Conservation (phyloP, 2,329 filamentous ascomycete species). For the Cercospora beticola region DNA sequence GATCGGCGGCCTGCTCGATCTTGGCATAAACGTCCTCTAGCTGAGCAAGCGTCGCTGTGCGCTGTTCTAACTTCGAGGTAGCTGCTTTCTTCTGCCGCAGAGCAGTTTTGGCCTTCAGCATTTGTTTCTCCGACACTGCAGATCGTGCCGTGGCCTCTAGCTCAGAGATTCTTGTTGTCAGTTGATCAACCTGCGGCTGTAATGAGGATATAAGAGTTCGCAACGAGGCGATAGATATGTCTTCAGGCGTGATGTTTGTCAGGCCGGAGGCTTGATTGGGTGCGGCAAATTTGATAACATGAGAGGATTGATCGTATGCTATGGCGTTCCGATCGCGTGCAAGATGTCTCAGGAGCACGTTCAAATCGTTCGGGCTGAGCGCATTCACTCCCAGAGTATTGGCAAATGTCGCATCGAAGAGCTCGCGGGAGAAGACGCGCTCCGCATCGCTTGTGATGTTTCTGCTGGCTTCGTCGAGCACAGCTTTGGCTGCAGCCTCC, state of each 20-base stretch:
- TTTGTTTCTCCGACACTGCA: constrained; percentile 71
- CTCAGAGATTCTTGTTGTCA: constrained; percentile 56
- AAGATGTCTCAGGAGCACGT: constrained; percentile 48
- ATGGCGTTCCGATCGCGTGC: constrained; percentile 52
- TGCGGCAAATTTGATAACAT: constrained; percentile 72
- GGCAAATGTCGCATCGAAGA: constrained; percentile 34
- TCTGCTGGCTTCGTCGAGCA: constrained; percentile 38
- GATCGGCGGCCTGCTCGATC: constrained; percentile 81
- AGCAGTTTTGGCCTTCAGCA: constrained; percentile 70
- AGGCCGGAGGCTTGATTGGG: constrained; percentile 45
- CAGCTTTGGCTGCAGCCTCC: constrained; percentile 49
- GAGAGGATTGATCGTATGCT: constrained; percentile 30
- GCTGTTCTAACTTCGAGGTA: constrained; percentile 69
- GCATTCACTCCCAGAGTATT: constrained; percentile 28
- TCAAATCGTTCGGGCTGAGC: constrained; percentile 46
- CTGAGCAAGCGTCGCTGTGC: constrained; percentile 72
- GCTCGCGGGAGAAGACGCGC: constrained; percentile 35
- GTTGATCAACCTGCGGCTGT: constrained; percentile 62
- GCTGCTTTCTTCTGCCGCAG: constrained; percentile 80
- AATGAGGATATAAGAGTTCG: constrained; percentile 70
- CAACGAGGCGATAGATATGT: constrained; percentile 77
- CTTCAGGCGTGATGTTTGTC: constrained; percentile 68
- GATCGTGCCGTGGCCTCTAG: constrained; percentile 61
- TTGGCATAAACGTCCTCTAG: constrained; percentile 80
- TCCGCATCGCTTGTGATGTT: constrained; percentile 37